Evolutionary conservation across 768 basidiomycete species (phyloP), one percentile per base, ranked within the genome.

Genomic region (Tremella mesenterica): DNA sequence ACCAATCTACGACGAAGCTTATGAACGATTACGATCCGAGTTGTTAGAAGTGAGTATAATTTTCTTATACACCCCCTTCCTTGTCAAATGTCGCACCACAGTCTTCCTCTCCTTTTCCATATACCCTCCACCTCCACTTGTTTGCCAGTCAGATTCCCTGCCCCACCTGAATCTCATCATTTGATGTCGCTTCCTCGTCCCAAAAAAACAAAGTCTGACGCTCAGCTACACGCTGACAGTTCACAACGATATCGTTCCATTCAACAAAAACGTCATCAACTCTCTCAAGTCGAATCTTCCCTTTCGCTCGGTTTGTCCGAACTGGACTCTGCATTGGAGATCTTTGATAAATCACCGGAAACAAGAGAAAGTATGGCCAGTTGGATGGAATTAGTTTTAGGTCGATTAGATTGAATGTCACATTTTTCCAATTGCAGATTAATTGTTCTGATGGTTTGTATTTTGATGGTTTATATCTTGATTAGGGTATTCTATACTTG

Each of bases 1-100:
- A 18, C 65, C 66, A n/a, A 38, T 64, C 14, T 73, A 70, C 44
- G 71, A 73, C 48, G 64, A 66, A 20, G 58, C 63, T 2, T 69
- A 69, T 47, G 48, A 48, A 4, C 53, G 63, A 23, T 50, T 73
- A 3, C 31, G 63, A 27, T 53, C 54, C 48, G 71, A 73, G 44
- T 71, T 69, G 52, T 44, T 64, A 4, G 60, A 62, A 26, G 69
- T 69, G 27, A 52, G 59, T 30, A 5, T 12, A 12, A 4, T 7
- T 7, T 30, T 48, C 47, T 26, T 20, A 14, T 44, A 44, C 21
- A 44, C 10, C 43, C 43, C 43, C 21, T 44, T 44, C 13, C 4
- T 48, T 14, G 7, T 34, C 16, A 41, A 23, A 41, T n/a, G n/a
- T n/a, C n/a, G n/a, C n/a, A n/a, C n/a, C n/a, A n/a, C n/a, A n/a